Base-by-base conservation (phyloP, 805 yeast genomes). In the Cephaloascus fragrans region DNA sequence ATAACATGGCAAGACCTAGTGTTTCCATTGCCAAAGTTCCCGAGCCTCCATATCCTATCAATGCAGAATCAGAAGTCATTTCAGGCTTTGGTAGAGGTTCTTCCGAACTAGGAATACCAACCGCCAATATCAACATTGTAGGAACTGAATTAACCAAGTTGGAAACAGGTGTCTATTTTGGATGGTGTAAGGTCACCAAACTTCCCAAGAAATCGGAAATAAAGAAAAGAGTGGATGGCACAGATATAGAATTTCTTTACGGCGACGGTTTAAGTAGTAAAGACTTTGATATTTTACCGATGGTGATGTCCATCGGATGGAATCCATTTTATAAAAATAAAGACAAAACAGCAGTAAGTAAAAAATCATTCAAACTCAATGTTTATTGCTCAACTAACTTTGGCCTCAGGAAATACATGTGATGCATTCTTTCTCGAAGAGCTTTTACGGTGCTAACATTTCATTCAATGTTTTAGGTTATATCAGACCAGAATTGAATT, bases 51-150 rank as follows among this genome's bases (percentile, higher is more conserved):
- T 64, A 71, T 39, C 72, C 72, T 0, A 56, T 68, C 3, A 60
- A 68, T 3, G 59, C 55, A 14, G 55, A 59, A 36, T 62, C 80
- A 12, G 62, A 64, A 20, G 70, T 84, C 19, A 68, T 80, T 16
- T 69, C 89, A 23, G 98, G 99, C 0, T 93, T 86, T 60, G 99
- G 98, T 4, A 72, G 99, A 39, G 99, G 99, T 0, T 86, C 97
- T 0, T 59, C 93, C 0, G 96, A 87, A 48, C 68, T 93, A 33
- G 97, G 97, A 0, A 83, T 88, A 34, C 98, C 98, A 2, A 93
- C 99, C 0, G 97, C 97, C 4, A 90, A 90, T 52, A 74, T 90
- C 4, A 83, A 86, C 1, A 73, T 84, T 3, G 66, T 63, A 3
- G 61, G 67, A 29, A 62, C 73, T 18, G 69, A 75, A 0, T 50